A percentile compares a stretch with the other conserved stretches of the same genome.
These are phyloP conservation scores for Dipteronia dyeriana DNA, from an alignment of 345 rosid species.

Conservation along the genomic window DNA sequence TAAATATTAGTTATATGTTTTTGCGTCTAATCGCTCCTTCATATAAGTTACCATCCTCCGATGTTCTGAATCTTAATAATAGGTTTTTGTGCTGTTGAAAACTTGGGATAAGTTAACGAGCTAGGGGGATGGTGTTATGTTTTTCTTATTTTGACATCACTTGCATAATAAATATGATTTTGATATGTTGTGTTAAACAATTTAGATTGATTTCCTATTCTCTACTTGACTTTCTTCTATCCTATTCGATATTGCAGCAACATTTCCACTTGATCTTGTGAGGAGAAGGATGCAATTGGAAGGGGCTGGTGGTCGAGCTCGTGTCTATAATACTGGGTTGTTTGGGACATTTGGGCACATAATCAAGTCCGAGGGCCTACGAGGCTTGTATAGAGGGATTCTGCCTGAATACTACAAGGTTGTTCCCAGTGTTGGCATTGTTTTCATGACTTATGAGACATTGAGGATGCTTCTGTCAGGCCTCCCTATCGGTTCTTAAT, in stretches of 20 bases:
- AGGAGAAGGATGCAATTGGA: constrained; percentile 95
- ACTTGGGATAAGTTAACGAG: not conserved
- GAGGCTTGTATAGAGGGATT: constrained; percentile 92
- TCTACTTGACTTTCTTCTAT: constrained; percentile 2
- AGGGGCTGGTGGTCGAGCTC: constrained; percentile 92
- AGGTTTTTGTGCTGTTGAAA: not conserved
- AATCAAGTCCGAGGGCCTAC: constrained; percentile 71
- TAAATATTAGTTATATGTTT: not conserved
- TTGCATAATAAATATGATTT: no score
- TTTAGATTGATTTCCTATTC: constrained; percentile 11
- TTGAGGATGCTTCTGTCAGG: constrained; percentile 55
- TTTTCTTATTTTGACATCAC: not conserved
- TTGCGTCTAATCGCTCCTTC: not conserved
- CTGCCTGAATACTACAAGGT: constrained; percentile 97
- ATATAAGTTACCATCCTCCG: not conserved
- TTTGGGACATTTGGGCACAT: constrained; percentile 75
- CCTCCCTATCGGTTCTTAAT: constrained; percentile 36
- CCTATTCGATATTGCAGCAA: constrained; percentile 49
- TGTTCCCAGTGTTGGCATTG: constrained; percentile 89
- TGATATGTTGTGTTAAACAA: not conserved
- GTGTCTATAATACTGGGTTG: constrained; percentile 75
- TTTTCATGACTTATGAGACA: constrained; percentile 86
- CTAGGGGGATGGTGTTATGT: not conserved
- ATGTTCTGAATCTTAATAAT: not conserved
- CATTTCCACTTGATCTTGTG: constrained; percentile 94